A percentile compares a stretch with the other conserved stretches of the same genome.
Conservation (phyloP, 495 filamentous ascomycete species). For the Articulospora tetracladia region DNA sequence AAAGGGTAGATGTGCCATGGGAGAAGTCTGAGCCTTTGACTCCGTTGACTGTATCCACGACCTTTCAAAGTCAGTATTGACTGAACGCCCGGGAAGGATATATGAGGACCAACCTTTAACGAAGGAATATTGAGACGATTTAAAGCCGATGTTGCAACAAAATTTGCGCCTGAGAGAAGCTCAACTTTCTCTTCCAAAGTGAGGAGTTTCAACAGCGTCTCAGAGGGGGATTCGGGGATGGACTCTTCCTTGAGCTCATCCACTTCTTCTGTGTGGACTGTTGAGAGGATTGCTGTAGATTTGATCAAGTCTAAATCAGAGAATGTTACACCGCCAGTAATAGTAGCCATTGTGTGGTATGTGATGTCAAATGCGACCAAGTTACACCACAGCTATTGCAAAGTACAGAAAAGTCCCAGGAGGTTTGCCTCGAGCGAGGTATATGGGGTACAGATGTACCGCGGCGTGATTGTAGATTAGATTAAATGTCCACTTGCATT, state of each 20-base stretch:
- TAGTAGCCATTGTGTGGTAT: neutral
- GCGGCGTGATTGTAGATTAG: too few species aligned
- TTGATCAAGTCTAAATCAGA: neutral
- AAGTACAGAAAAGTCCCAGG: too few species aligned
- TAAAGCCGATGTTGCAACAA: constrained; percentile 25
- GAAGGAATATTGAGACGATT: constrained; percentile 53
- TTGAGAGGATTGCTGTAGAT: neutral
- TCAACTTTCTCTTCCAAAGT: constrained; percentile 12
- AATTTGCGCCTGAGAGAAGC: constrained; percentile 11
- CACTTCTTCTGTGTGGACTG: neutral
- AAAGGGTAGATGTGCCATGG: neutral
- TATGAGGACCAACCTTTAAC: constrained; percentile 63
- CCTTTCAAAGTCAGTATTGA: neutral
- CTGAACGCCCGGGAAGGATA: constrained; percentile 25
- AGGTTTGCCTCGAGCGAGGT: too few species aligned
- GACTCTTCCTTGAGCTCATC: neutral
- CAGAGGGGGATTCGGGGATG: neutral
- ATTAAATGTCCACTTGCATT: too few species aligned
- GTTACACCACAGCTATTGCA: too few species aligned
- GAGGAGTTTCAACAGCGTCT: constrained; percentile 2
- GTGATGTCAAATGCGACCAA: too few species aligned
- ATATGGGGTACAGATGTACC: too few species aligned
- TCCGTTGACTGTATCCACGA: constrained; percentile 3
- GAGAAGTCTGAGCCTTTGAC: neutral
- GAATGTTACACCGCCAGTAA: neutral